These are phyloP conservation scores for Colletotrichum magnum DNA, from an alignment of 2,329 filamentous ascomycete genomes.

Conservation along the genomic window DNA sequence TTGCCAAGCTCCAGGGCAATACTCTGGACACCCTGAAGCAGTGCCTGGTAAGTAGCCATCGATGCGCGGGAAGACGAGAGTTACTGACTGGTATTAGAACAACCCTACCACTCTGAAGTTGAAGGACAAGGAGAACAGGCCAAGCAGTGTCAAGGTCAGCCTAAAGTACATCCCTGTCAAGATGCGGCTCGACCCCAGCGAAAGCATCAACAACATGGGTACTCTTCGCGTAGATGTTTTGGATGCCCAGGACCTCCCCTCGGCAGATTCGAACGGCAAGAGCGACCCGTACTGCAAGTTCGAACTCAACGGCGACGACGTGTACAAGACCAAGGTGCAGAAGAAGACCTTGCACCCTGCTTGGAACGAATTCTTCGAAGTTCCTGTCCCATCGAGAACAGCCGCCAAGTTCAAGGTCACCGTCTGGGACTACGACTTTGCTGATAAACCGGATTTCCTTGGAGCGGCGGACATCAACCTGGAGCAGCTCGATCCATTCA, in stretches of 20 bases:
- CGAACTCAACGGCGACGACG: slow-evolving; percentile 86
- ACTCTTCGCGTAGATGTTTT: slow-evolving; percentile 93
- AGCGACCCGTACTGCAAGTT: slow-evolving; percentile 98
- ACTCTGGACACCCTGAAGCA: slow-evolving; percentile 91
- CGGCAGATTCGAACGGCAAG: slow-evolving; percentile 95
- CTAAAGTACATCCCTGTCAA: slow-evolving; percentile 94
- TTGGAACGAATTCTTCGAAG: slow-evolving; percentile 98
- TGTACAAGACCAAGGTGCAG: slow-evolving; percentile 95
- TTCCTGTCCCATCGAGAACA: slow-evolving; percentile 85
- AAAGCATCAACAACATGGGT: slow-evolving; percentile 99
- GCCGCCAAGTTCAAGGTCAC: slow-evolving; percentile 86
- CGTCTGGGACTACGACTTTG: slow-evolving; percentile 97
- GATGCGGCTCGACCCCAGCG: slow-evolving; percentile 93
- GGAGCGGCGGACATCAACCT: slow-evolving; percentile 84
- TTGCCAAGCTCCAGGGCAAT: slow-evolving; percentile 87
- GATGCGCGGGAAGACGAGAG: too few relatives aligned
- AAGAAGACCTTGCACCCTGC: slow-evolving; percentile 96
- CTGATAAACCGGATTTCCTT: slow-evolving; percentile 93
- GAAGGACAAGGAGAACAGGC: slow-evolving; percentile 81
- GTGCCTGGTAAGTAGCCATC: slow-evolving; percentile 75
- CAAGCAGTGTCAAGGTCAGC: slow-evolving; percentile 88
- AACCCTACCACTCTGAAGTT: slow-evolving; percentile 88
- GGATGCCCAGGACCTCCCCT: slow-evolving; percentile 88
- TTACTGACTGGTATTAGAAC: slow-evolving; percentile 69
- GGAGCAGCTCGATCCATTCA: slow-evolving; percentile 86